phyloP scores from a whole-genome alignment of 768 basidiomycete genomes.

The Auriscalpium microsporum region DNA sequence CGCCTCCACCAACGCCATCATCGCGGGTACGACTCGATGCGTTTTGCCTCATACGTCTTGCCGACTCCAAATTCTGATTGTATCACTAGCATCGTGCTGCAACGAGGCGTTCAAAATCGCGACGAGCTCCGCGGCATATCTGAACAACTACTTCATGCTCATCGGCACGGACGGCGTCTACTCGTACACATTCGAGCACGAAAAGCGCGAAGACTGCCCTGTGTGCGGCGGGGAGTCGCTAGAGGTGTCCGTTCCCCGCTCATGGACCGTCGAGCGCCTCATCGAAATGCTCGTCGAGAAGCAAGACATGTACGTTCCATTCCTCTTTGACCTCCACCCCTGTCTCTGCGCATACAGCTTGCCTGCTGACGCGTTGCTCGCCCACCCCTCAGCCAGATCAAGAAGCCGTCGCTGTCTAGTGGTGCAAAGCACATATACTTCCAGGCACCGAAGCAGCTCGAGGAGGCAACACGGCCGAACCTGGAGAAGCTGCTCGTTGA shows the following conservation, averaged over 20 bases:
- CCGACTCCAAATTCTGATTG: not conserved
- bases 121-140: constrained; percentile 85
- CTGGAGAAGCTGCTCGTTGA: constrained; percentile 81
- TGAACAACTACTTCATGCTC: constrained; percentile 98
- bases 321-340: not conserved
- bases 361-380: too few relatives aligned
- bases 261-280: constrained; percentile 75
- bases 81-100: constrained; percentile 75
- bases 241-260: constrained; percentile 59
- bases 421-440: constrained; percentile 76
- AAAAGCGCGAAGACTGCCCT: constrained; percentile 87
- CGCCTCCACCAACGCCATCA: constrained; percentile 96
- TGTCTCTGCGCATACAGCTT: not conserved
- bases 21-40: constrained; percentile 56
- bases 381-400: constrained; percentile 68
- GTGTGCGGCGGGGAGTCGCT: constrained; percentile 92
- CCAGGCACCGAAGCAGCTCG: constrained; percentile 88
- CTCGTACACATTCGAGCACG: constrained; percentile 95
- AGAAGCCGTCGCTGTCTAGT: constrained; percentile 86
- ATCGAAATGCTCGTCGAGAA: constrained; percentile 83
- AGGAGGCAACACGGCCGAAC: constrained; percentile 84
- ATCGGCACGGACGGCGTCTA: constrained; percentile 96
- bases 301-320: constrained; percentile 73
- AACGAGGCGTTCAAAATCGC: constrained; percentile 99
- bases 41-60: not conserved